Percentiles rank a stretch among this genome's conserved stretches.
Conservation (phyloP, 805 yeast genomes). For the Metschnikowia henanensis region DNA sequence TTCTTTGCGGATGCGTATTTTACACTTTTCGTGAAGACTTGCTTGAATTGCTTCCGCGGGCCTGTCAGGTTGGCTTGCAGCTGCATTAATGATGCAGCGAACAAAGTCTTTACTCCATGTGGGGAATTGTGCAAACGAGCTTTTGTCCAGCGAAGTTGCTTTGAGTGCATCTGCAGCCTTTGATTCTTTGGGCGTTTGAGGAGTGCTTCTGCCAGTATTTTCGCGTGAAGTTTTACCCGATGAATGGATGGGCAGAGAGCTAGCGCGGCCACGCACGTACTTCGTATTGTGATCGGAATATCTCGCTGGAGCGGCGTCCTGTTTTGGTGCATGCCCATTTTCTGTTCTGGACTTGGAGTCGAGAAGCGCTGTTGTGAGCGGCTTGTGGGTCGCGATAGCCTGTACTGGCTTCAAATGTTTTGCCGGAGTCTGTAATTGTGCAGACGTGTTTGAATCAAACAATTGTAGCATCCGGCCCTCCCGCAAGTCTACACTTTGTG, state of each 20-base stretch:
- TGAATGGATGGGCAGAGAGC: background rate
- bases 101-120: conserved; percentile 18
- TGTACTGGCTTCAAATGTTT: background rate
- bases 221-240: background rate
- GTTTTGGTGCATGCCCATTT: background rate
- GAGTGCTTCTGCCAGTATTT: background rate
- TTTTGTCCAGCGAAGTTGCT: background rate
- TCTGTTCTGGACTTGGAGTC: background rate
- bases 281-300: background rate
- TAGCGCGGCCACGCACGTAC: background rate
- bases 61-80: background rate
- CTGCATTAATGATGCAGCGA: conserved; percentile 14
- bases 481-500: no score
- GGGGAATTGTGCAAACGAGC: conserved; percentile 8
- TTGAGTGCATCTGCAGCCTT: background rate
- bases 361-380: conserved; percentile 1
- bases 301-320: background rate
- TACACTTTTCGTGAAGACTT: conserved; percentile 9
- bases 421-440: background rate
- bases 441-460: background rate
- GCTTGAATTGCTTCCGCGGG: conserved; percentile 10
- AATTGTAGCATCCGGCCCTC: no score
- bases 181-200: background rate
- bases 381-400: background rate
- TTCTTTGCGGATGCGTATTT: conserved; percentile 7